Conservation (phyloP, 176 grass and related monocot species). For the Triticum urartu region DNA sequence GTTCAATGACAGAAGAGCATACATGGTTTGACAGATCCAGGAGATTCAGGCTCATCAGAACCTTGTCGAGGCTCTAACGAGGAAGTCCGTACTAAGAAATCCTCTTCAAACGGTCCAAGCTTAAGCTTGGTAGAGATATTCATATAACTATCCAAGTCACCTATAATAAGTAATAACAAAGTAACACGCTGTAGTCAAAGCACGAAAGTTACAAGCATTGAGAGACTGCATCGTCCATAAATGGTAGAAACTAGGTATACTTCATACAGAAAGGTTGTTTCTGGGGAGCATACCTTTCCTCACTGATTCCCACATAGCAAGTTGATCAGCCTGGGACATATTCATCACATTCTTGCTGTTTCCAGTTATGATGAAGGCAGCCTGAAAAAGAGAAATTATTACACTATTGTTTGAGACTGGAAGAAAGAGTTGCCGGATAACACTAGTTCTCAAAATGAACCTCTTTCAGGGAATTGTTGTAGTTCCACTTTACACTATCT, state of each 20-base stretch:
- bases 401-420: neutral
- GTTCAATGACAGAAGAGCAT: slow-evolving; percentile 31
- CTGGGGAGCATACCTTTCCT: slow-evolving; percentile 60
- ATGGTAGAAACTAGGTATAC: neutral
- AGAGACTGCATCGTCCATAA: neutral
- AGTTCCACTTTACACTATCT: slow-evolving; percentile 94
- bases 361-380: slow-evolving; percentile 91
- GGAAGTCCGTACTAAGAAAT: slow-evolving; percentile 35
- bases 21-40: slow-evolving; percentile 64
- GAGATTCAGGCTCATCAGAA: slow-evolving; percentile 78
- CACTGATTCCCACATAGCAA: slow-evolving; percentile 83
- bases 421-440: neutral
- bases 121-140: slow-evolving; percentile 83
- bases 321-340: slow-evolving; percentile 95
- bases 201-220: neutral
- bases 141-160: slow-evolving; percentile 66
- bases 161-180: slow-evolving; percentile 43
- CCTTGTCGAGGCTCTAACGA: slow-evolving; percentile 43
- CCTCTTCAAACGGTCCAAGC: slow-evolving; percentile 77
- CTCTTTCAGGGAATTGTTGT: slow-evolving; percentile 98
- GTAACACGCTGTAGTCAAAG: slow-evolving; percentile 17
- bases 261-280: neutral
- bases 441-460: slow-evolving; percentile 38
- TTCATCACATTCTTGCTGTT: slow-evolving; percentile 97
- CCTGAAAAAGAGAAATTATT: slow-evolving; percentile 41